Conservation (phyloP, 148 eudicot genomes). For the Drosera capensis region DNA sequence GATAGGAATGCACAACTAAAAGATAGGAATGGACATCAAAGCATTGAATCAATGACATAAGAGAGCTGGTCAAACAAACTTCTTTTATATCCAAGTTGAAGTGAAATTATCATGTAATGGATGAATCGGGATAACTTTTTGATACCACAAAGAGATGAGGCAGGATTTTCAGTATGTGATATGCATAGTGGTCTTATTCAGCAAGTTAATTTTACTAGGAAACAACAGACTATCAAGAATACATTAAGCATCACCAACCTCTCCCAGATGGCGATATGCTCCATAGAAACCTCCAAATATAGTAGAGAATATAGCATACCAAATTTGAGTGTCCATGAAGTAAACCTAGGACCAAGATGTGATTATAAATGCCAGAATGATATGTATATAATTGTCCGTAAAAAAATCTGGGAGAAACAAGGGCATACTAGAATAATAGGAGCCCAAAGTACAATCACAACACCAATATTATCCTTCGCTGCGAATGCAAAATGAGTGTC, state of each 20-base stretch:
- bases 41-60: too few relatives aligned
- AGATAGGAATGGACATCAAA: too few relatives aligned
- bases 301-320: conserved; percentile 66
- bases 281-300: conserved; percentile 57
- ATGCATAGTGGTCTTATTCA: too few relatives aligned
- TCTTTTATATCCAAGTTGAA: too few relatives aligned
- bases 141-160: too few relatives aligned
- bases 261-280: conserved; percentile 64
- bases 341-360: conserved; percentile 32
- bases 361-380: conserved; percentile 6
- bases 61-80: too few relatives aligned
- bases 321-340: conserved; percentile 60
- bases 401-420: not conserved
- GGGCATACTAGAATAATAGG: conserved; percentile 47
- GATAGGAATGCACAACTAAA: too few relatives aligned
- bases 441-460: conserved; percentile 61
- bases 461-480: conserved; percentile 53
- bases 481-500: conserved; percentile 14
- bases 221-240: not conserved
- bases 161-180: too few relatives aligned
- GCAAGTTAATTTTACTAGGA: too few relatives aligned
- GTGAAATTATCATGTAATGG: too few relatives aligned
- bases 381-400: not conserved
- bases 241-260: conserved; percentile 28
- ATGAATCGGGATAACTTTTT: too few relatives aligned